These are phyloP conservation scores for Miamiensis avidus DNA, from an alignment of 169 alveolate species.

Conservation along the genomic window DNA sequence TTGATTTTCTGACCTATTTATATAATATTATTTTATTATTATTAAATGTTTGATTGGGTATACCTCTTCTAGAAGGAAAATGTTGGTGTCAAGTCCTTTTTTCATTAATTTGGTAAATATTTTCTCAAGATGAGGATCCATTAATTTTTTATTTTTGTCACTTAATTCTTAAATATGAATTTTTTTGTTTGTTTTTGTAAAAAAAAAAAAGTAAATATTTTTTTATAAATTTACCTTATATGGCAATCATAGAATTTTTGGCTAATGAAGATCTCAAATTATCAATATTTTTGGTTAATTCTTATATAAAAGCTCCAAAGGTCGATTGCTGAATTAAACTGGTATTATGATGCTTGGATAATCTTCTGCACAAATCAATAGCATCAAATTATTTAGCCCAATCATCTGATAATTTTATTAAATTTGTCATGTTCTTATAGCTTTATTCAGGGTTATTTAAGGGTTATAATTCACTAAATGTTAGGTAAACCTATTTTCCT, in stretches of 20 bases:
- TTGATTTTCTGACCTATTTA: background rate
- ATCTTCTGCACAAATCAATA: background rate
- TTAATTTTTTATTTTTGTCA: too few relatives aligned
- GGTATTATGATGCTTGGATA: background rate
- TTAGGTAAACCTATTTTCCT: too few relatives aligned
- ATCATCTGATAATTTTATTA: background rate
- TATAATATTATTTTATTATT: too few relatives aligned
- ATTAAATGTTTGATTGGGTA: background rate
- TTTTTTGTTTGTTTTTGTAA: too few relatives aligned
- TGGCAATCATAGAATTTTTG: background rate
- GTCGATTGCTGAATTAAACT: background rate
- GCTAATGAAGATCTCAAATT: background rate
- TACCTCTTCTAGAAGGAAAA: background rate
- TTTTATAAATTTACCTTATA: background rate
- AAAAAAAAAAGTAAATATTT: too few relatives aligned
- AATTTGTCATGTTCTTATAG: background rate
- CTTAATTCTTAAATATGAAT: background rate
- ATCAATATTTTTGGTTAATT: background rate
- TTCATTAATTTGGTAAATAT: background rate
- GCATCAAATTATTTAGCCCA: background rate
- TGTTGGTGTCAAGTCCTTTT: background rate
- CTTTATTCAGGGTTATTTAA: background rate
- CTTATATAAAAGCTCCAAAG: background rate
- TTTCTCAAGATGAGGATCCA: background rate
- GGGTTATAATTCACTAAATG: background rate